Evolutionary conservation across 257 asterid species (phyloP).

Genomic region (Echium plantagineum): DNA sequence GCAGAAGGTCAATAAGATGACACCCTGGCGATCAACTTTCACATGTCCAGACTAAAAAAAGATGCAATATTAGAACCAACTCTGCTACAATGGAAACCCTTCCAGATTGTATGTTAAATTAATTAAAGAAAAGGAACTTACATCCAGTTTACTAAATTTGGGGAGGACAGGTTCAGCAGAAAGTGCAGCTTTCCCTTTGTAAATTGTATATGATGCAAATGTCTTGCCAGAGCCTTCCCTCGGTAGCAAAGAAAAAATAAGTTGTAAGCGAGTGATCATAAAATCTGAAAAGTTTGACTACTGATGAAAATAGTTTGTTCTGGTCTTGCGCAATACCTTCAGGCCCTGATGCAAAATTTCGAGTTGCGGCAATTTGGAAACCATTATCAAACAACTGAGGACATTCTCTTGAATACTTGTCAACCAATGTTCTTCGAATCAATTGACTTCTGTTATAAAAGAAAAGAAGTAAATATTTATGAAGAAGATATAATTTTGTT

Average conservation of each 20-base stretch:
- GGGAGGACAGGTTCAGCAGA: slow-evolving; percentile 64
- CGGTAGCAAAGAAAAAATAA: neutral
- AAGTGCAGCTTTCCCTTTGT: slow-evolving; percentile 86
- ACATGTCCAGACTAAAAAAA: slow-evolving; percentile 51
- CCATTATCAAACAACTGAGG: neutral
- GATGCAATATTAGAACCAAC: slow-evolving; percentile 3
- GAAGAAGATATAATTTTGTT: neutral
- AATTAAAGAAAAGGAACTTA: slow-evolving; percentile 17
- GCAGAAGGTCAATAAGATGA: slow-evolving; percentile 58
- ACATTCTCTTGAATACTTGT: neutral
- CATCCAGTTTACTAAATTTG: slow-evolving; percentile 49
- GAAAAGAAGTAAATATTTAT: neutral
- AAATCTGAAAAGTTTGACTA: too few relatives aligned
- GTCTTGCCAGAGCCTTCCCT: slow-evolving; percentile 27
- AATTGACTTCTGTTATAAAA: neutral
- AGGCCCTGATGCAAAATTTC: neutral
- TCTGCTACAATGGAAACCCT: slow-evolving; percentile 3
- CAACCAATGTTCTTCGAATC: too few relatives aligned
- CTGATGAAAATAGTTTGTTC: neutral
- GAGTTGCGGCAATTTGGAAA: neutral
- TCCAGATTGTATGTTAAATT: neutral
- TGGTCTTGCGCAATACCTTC: neutral
- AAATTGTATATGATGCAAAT: slow-evolving; percentile 67
- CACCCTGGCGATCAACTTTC: slow-evolving; percentile 62
- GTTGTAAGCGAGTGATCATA: too few relatives aligned